phyloP scores from a whole-genome alignment of 805 yeast species.

The Maudiozyma serrabonitensis region DNA sequence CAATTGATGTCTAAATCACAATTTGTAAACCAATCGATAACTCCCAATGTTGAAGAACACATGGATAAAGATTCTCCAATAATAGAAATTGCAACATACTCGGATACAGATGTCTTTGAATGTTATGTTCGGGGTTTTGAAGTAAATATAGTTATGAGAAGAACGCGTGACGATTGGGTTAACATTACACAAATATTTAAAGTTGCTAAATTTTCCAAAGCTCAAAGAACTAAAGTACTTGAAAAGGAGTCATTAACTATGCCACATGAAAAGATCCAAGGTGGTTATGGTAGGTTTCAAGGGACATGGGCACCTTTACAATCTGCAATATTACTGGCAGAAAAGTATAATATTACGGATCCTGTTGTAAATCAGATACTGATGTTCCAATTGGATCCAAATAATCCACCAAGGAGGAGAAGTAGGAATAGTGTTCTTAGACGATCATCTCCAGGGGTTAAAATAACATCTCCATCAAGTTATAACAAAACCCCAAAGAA shows the following conservation, averaged over 20 bases:
- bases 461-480: constrained; percentile 27
- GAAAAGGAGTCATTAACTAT: constrained; percentile 67
- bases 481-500: constrained; percentile 29
- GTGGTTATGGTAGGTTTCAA: constrained; percentile 78
- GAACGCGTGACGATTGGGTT: constrained; percentile 89
- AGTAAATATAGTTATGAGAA: constrained; percentile 53
- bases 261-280: constrained; percentile 71
- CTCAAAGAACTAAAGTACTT: constrained; percentile 64
- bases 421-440: constrained; percentile 28
- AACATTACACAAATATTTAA: constrained; percentile 77
- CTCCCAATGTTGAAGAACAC: background rate
- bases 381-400: constrained; percentile 41
- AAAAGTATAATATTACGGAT: constrained; percentile 41
- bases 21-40: background rate
- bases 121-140: constrained; percentile 48
- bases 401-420: constrained; percentile 36
- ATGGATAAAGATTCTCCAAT: constrained; percentile 9
- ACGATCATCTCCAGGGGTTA: constrained; percentile 24
- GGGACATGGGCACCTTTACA: constrained; percentile 79
- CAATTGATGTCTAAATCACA: background rate
- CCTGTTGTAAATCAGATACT: constrained; percentile 42
- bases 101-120: constrained; percentile 48
- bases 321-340: constrained; percentile 51
- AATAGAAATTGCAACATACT: constrained; percentile 36
- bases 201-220: constrained; percentile 68